These are phyloP conservation scores for Chlorella variabilis DNA, from an alignment of 163 green algal genomes.

Conservation along the genomic window DNA sequence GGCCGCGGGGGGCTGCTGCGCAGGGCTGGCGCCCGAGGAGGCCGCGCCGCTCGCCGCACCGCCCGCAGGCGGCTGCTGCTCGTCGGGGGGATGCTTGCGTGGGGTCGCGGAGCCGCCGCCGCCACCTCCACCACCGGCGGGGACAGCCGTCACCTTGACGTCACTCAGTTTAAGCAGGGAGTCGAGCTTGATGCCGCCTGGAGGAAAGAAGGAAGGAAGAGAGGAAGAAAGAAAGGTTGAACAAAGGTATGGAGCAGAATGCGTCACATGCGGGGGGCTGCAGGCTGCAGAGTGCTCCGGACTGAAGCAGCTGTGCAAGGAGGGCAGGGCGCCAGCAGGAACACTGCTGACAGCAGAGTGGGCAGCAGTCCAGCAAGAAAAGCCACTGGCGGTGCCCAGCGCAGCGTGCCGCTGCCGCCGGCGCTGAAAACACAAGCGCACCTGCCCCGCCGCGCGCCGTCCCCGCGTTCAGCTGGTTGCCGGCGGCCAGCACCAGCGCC, in stretches of 20 bases:
- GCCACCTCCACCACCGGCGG: background rate
- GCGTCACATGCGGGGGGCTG: background rate
- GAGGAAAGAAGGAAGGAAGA: background rate
- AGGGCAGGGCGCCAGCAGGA: too few relatives aligned
- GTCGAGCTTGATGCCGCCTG: slow-evolving; percentile 57
- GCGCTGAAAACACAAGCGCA: background rate
- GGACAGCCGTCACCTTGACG: slow-evolving; percentile 49
- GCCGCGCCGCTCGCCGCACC: too few relatives aligned
- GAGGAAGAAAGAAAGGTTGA: background rate
- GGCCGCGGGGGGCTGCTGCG: background rate
- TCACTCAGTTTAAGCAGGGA: slow-evolving; percentile 66
- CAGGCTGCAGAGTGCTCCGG: too few relatives aligned
- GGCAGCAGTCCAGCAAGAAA: too few relatives aligned
- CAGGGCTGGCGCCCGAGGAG: too few relatives aligned
- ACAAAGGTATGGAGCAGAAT: background rate
- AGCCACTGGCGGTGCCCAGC: too few relatives aligned
- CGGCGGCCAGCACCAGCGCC: slow-evolving; percentile 46
- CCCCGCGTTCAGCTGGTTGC: slow-evolving; percentile 63
- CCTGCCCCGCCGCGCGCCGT: slow-evolving; percentile 52
- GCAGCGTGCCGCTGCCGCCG: too few relatives aligned
- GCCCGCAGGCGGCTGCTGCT: background rate
- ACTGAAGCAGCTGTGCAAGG: too few relatives aligned
- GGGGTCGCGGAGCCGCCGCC: background rate
- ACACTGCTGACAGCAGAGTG: too few relatives aligned
- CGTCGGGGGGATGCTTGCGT: background rate